Conservation (phyloP, 305 asterid species). For the Fraxinus sp. region DNA sequence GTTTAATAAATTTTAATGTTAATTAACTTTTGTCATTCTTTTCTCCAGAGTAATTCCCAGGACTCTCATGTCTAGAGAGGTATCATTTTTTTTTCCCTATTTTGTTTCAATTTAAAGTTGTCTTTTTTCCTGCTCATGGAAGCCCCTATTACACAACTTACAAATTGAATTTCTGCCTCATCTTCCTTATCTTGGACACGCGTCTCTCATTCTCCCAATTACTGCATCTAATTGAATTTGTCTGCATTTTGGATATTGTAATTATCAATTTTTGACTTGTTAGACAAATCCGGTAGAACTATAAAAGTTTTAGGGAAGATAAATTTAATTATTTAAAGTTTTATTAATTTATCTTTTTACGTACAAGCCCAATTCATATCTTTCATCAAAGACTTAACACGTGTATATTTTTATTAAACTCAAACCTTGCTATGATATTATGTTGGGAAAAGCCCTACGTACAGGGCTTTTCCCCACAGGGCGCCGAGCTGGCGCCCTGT, state of each 20-base stretch:
- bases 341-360: background rate
- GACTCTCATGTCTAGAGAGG: constrained; percentile 43
- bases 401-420: background rate
- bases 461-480: no score
- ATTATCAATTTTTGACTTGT: background rate
- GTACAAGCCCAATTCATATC: background rate
- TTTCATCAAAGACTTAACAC: background rate
- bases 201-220: background rate
- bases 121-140: constrained; percentile 6
- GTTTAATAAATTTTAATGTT: background rate
- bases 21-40: constrained; percentile 13
- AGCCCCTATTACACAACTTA: background rate
- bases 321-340: background rate
- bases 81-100: background rate
- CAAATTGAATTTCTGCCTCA: constrained; percentile 25
- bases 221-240: background rate
- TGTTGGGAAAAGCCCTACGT: no score
- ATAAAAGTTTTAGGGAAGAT: background rate
- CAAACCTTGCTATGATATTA: background rate
- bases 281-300: background rate
- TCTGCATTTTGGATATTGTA: background rate
- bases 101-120: background rate
- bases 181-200: constrained; percentile 22
- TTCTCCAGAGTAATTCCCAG: constrained; percentile 41
- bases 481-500: no score